Evolutionary conservation across 371 early-diverging fungal species (phyloP).

Genomic region (Lichtheimia ramosa): DNA sequence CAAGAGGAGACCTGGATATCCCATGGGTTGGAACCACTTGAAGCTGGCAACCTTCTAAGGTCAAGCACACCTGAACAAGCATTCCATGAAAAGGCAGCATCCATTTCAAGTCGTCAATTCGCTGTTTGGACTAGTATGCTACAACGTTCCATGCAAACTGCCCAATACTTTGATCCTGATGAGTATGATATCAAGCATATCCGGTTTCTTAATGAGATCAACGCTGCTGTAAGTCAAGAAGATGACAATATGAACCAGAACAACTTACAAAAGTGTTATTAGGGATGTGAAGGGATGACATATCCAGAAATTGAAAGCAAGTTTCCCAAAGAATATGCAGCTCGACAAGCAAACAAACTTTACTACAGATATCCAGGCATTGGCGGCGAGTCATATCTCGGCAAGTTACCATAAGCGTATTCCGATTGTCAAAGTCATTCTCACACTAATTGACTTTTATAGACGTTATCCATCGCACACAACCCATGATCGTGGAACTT

Average conservation of each 20-base stretch:
- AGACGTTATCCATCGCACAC: constrained; percentile 84
- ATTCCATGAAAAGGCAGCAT: constrained; percentile 13
- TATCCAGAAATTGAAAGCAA: constrained; percentile 66
- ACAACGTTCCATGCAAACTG: constrained; percentile 71
- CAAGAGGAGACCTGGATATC: constrained; percentile 30
- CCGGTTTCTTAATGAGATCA: constrained; percentile 80
- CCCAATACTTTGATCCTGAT: constrained; percentile 66
- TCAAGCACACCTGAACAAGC: constrained; percentile 7
- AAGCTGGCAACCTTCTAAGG: constrained; percentile 6
- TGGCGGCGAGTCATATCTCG: constrained; percentile 80
- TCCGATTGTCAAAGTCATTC: background rate
- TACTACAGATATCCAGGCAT: constrained; percentile 84
- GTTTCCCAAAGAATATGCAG: constrained; percentile 68
- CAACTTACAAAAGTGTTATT: background rate
- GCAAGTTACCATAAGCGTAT: constrained; percentile 11
- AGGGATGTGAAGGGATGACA: constrained; percentile 54
- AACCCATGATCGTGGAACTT: constrained; percentile 82
- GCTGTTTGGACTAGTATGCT: constrained; percentile 81
- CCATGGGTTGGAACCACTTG: constrained; percentile 31
- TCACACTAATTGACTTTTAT: constrained; percentile 1
- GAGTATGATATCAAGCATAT: constrained; percentile 74
- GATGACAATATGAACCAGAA: background rate
- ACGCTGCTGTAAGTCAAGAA: constrained; percentile 64
- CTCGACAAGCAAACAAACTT: constrained; percentile 71
- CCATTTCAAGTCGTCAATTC: constrained; percentile 40